These are phyloP conservation scores for Panicum virgatum DNA, from an alignment of 202 grass and related monocot species.

Conservation along the genomic window DNA sequence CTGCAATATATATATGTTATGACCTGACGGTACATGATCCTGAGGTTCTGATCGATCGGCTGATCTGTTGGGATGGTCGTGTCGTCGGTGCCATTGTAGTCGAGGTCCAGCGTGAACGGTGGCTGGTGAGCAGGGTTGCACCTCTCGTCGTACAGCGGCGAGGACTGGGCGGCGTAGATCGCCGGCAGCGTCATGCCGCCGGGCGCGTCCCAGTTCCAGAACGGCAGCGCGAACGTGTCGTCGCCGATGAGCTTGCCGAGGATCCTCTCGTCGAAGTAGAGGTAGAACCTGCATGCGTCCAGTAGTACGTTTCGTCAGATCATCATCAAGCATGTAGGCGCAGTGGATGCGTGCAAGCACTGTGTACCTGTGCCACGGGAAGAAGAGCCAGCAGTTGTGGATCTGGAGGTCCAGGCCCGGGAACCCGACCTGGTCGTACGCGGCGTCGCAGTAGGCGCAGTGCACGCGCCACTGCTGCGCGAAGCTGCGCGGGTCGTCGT, in stretches of 20 bases:
- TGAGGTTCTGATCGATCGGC: slow-evolving; percentile 55
- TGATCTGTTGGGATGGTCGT: neutral
- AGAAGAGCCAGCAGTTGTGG: slow-evolving; percentile 70
- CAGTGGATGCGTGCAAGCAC: neutral
- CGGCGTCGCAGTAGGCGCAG: slow-evolving; percentile 73
- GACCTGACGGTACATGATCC: slow-evolving; percentile 72
- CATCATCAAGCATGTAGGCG: no score
- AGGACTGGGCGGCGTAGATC: slow-evolving; percentile 50
- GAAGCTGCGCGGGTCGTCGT: slow-evolving; percentile 76
- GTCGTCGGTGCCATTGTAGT: slow-evolving; percentile 33
- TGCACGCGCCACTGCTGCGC: slow-evolving; percentile 66
- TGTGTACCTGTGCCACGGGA: slow-evolving; percentile 78
- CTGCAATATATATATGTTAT: no score
- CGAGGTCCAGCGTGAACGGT: slow-evolving; percentile 41
- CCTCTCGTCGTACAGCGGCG: slow-evolving; percentile 52
- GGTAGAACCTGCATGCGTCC: slow-evolving; percentile 51
- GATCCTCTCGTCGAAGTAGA: slow-evolving; percentile 77
- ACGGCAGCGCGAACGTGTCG: slow-evolving; percentile 68
- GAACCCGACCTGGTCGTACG: slow-evolving; percentile 69
- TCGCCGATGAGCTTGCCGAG: slow-evolving; percentile 83
- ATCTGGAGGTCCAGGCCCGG: slow-evolving; percentile 66
- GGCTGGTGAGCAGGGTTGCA: slow-evolving; percentile 60
- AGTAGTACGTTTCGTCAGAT: no score
- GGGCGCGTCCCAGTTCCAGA: slow-evolving; percentile 94
- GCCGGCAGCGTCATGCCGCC: slow-evolving; percentile 58